These are phyloP conservation scores for Sporothrix pseudoabietina DNA, from an alignment of 2,329 filamentous ascomycete species.

Conservation along the genomic window DNA sequence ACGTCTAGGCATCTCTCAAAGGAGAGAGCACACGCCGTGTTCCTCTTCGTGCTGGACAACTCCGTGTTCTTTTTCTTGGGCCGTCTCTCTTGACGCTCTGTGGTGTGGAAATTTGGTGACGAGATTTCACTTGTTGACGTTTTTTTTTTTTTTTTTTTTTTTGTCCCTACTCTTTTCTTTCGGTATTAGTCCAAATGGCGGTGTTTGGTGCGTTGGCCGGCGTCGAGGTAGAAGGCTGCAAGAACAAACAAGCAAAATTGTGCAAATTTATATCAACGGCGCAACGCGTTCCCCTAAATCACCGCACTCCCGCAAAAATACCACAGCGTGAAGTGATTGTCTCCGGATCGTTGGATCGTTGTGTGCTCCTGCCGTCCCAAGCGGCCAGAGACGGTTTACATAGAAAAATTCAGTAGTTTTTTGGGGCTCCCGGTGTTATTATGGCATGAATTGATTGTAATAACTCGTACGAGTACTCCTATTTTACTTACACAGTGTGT, in stretches of 20 bases:
- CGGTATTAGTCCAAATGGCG: neutral
- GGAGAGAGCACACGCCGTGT: neutral
- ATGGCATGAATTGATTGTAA: neutral
- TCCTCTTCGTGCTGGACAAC: neutral
- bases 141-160: neutral
- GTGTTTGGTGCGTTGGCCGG: neutral
- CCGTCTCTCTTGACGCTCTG: neutral
- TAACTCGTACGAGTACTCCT: too few species aligned
- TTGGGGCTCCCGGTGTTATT: neutral
- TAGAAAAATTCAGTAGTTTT: neutral
- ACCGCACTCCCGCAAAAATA: neutral
- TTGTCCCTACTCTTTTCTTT: neutral
- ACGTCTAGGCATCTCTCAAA: neutral
- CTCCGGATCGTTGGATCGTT: neutral
- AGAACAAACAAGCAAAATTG: neutral
- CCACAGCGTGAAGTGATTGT: neutral
- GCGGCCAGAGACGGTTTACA: neutral
- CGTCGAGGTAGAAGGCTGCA: neutral
- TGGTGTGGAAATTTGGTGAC: neutral
- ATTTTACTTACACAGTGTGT: neutral
- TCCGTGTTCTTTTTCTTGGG: neutral
- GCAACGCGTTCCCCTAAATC: neutral
- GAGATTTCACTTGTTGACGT: neutral
- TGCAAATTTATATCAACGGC: neutral
- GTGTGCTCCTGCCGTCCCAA: neutral